Percentiles rank a stretch among this genome's conserved stretches.
phyloP scores from a whole-genome alignment of 1,284 basidiomycete species.

The Malassezia yamatoensis region DNA sequence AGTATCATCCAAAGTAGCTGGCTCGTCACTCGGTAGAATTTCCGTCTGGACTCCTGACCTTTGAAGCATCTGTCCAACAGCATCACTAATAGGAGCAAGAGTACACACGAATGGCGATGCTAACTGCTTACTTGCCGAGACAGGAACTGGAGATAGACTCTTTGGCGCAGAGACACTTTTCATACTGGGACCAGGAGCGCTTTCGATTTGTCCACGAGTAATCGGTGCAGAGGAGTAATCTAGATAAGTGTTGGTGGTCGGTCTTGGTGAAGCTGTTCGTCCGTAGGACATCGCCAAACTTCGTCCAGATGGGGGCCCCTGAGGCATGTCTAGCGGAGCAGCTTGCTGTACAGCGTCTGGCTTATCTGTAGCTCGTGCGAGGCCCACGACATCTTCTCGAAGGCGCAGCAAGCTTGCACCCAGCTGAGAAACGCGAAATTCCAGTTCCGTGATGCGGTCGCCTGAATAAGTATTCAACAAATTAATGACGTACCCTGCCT shows the following conservation, averaged over 20 bases:
- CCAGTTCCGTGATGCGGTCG: slow-evolving; percentile 40
- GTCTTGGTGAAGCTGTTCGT: not conserved
- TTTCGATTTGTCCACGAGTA: not conserved
- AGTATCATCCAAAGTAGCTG: slow-evolving; percentile 75
- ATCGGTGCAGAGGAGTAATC: not conserved
- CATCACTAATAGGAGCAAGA: slow-evolving; percentile 1
- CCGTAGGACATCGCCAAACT: not conserved
- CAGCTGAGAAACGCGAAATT: slow-evolving; percentile 34
- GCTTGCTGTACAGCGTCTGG: not conserved
- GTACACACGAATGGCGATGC: not conserved
- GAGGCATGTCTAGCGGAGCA: slow-evolving; percentile 42
- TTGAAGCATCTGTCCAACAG: slow-evolving; percentile 1
- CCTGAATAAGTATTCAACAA: slow-evolving; percentile 14
- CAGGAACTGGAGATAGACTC: too few species aligned
- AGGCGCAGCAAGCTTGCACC: slow-evolving; percentile 33
- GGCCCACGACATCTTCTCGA: slow-evolving; percentile 28
- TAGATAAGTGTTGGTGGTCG: not conserved
- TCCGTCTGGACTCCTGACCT: not conserved
- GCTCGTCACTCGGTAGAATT: not conserved
- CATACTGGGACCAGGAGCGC: not conserved
- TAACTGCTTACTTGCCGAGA: not conserved
- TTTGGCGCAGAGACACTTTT: not conserved
- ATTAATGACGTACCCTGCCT: not conserved
- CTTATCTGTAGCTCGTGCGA: slow-evolving; percentile 7
- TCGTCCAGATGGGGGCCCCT: not conserved